phyloP scores from a whole-genome alignment of 257 asterid genomes.

The Oldenlandia corymbosa region DNA sequence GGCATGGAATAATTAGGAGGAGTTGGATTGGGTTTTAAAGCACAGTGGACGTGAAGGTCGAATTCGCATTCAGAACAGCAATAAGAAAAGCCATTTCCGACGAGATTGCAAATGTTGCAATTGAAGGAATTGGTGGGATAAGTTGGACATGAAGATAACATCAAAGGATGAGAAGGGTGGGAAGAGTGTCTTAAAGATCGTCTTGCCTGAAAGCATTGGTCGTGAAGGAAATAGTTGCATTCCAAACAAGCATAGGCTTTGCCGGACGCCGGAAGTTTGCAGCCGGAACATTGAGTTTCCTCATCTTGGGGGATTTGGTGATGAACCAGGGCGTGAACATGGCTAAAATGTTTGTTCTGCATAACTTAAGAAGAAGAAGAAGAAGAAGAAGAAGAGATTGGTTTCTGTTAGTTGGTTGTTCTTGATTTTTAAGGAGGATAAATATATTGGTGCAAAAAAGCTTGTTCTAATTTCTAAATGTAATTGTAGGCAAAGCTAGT shows the following conservation, averaged over 20 bases:
- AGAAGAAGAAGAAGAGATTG: too few relatives aligned
- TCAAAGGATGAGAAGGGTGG: conserved; percentile 50
- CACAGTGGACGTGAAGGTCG: conserved; percentile 63
- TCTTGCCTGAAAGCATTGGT: conserved; percentile 47
- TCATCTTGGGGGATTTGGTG: conserved; percentile 42
- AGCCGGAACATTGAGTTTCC: conserved; percentile 56
- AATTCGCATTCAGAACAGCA: conserved; percentile 62
- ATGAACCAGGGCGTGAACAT: conserved; percentile 44
- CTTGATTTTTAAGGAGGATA: too few relatives aligned
- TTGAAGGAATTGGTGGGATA: conserved; percentile 41
- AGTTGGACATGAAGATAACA: conserved; percentile 52
- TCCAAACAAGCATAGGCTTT: conserved; percentile 45
- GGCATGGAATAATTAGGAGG: conserved; percentile 19
- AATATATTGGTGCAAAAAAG: too few relatives aligned
- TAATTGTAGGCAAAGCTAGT: too few relatives aligned
- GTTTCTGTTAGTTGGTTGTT: too few relatives aligned
- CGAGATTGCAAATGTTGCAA: conserved; percentile 47
- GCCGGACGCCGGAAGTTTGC: conserved; percentile 42
- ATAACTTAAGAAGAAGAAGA: conserved; percentile 15
- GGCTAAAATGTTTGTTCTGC: conserved; percentile 67
- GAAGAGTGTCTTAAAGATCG: conserved; percentile 49
- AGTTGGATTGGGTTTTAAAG: conserved; percentile 20
- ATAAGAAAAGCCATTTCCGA: conserved; percentile 50
- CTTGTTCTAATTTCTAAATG: too few relatives aligned
- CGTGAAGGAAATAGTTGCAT: conserved; percentile 56